Base-by-base conservation (phyloP, 2,329 filamentous ascomycete genomes). In the Fusarium redolens region DNA sequence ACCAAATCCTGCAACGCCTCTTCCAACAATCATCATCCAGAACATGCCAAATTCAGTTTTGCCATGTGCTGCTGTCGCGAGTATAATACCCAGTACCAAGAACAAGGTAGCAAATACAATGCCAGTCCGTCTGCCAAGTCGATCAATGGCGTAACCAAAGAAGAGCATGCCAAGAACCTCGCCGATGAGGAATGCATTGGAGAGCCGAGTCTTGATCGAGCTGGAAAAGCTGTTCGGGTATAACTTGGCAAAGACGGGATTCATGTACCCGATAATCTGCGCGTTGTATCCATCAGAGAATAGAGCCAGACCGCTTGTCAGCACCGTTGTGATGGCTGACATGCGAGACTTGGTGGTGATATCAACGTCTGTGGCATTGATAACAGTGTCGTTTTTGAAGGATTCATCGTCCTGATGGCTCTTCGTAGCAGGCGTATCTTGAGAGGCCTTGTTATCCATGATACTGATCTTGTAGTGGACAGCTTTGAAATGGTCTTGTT, bases 241-340 rank as follows among this genome's bases (percentile, higher is more conserved):
- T 1, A 59, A 7, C 9, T 51, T 22, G 4, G 56, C 56, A 28
- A 59, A 40, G 6, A 59, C 7, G 1, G 44, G 56, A 25, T 59
- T 59, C 56, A 59, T 59, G 6, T 59, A 59, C 31, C 56, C 56
- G 2, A 59, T 59, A 12, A 59, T 59, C 17, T 59, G 56, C 1
- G 56, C 44, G 17, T 59, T 59, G 7, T 59, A 59, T 9, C 56
- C 56, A 31, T 59, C 56, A 1, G 56, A 59, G 7, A 51, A 59
- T 8, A 59, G 15, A 13, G 56, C 56, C 3, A 59, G 33, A 0
- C 56, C 56, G n/a, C 44, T 59, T 17, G 45, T 59, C 6, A 59
- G 17, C 2, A 51, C 28, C 6, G 44, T 30, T 38, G 44, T n/a
- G 1, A 51, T 51, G 17, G 44, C 25, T 8, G 44, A 31, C 33